Conservation (phyloP, 2,329 filamentous ascomycete genomes). For the Alternaria hordeiaustralica region DNA sequence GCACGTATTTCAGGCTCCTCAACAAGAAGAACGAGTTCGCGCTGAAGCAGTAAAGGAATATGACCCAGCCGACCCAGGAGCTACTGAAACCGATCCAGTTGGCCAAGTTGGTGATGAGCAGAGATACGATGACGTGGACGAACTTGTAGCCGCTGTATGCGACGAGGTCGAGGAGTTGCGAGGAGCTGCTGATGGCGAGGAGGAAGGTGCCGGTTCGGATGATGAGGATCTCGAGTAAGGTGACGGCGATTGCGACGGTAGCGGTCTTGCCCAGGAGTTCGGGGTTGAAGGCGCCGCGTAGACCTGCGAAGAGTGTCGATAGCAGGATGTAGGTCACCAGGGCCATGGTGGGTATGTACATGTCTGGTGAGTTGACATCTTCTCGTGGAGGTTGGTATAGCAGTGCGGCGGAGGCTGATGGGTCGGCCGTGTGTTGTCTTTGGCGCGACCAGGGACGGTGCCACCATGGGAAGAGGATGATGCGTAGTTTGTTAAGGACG, state of each 20-base stretch:
- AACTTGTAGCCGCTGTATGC: constrained; percentile 99
- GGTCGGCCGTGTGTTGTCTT: constrained; percentile 64
- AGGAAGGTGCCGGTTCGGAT: constrained; percentile 94
- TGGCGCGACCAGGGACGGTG: constrained; percentile 98
- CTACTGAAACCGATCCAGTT: constrained; percentile 77
- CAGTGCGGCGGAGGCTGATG: constrained; percentile 15
- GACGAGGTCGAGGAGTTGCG: constrained; percentile 89
- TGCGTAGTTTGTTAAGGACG: constrained; percentile 88
- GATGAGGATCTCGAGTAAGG: constrained; percentile 85
- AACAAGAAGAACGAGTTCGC: constrained; percentile 96
- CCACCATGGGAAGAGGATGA: constrained; percentile 96
- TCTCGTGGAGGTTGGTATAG: constrained; percentile 86
- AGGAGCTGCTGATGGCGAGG: constrained; percentile 90
- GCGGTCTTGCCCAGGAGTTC: constrained; percentile 91
- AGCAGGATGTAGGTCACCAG: constrained; percentile 96
- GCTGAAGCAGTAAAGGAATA: constrained; percentile 90
- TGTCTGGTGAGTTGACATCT: constrained; percentile 96
- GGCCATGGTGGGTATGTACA: constrained; percentile 99
- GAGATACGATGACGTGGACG: constrained; percentile 90
- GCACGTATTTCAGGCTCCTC: constrained; percentile 92
- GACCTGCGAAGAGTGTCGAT: constrained; percentile 85
- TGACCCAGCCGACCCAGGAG: constrained; percentile 84
- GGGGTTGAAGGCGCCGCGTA: constrained; percentile 90
- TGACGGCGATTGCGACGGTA: constrained; percentile 80
- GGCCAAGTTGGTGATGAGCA: constrained; percentile 72